Percentiles rank a stretch among this genome's conserved stretches.
These are phyloP conservation scores for Rhizopogon roseolus DNA, from an alignment of 768 basidiomycete species.

Conservation along the genomic window DNA sequence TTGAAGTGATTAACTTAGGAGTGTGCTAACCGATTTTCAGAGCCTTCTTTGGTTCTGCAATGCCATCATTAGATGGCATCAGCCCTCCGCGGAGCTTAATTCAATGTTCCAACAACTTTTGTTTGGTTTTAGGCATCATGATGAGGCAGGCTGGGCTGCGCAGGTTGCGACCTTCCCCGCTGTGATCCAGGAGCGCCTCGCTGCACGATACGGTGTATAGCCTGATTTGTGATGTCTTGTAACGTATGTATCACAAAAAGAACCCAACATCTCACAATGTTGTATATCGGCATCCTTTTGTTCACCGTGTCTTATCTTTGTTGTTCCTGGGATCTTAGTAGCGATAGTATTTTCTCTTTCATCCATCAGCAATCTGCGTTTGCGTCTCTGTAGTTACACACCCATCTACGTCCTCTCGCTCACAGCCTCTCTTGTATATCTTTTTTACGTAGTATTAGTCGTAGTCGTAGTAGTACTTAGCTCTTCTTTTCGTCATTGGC, in stretches of 20 bases:
- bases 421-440: slow-evolving; percentile 8
- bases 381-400: slow-evolving; percentile 25
- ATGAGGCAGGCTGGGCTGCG: slow-evolving; percentile 79
- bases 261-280: neutral
- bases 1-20: slow-evolving; percentile 1
- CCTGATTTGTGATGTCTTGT: neutral
- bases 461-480: slow-evolving; percentile 3
- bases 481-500: slow-evolving; percentile 30
- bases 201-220: slow-evolving; percentile 83
- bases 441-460: slow-evolving; percentile 43
- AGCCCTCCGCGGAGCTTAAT: slow-evolving; percentile 88
- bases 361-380: slow-evolving; percentile 1
- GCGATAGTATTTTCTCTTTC: slow-evolving; percentile 16
- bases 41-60: slow-evolving; percentile 97
- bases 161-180: slow-evolving; percentile 84
- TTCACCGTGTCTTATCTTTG: slow-evolving; percentile 23
- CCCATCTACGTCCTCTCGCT: slow-evolving; percentile 19
- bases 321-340: slow-evolving; percentile 14
- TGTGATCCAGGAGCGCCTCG: slow-evolving; percentile 82
- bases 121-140: slow-evolving; percentile 85
- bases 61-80: slow-evolving; percentile 92
- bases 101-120: slow-evolving; percentile 91
- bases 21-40: slow-evolving; percentile 35
- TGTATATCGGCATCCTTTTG: slow-evolving; percentile 7
- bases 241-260: slow-evolving; percentile 9